Evolutionary conservation across 768 basidiomycete genomes (phyloP).

Genomic region (Mycena vitilis): DNA sequence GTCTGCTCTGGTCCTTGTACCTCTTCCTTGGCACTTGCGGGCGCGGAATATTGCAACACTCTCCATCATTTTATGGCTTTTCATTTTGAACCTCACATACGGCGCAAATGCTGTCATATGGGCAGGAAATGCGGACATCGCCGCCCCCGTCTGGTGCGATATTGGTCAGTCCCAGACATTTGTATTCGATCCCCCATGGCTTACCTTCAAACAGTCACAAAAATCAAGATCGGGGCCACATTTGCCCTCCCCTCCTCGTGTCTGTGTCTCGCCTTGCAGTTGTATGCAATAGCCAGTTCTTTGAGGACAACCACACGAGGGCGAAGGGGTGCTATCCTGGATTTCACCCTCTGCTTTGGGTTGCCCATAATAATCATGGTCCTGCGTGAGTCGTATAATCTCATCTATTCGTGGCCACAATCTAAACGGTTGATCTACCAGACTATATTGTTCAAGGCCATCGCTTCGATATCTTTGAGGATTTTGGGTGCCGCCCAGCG

Average conservation of each 20-base stretch:
- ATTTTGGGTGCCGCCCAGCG: slow-evolving; percentile 60
- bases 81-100: slow-evolving; percentile 59
- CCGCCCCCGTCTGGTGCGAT: slow-evolving; percentile 78
- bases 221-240: slow-evolving; percentile 61
- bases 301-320: slow-evolving; percentile 34
- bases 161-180: slow-evolving; percentile 60
- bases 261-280: slow-evolving; percentile 64
- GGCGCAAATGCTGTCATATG: slow-evolving; percentile 73
- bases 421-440: slow-evolving; percentile 38
- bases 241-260: slow-evolving; percentile 70
- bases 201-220: slow-evolving; percentile 57
- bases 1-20: slow-evolving; percentile 53
- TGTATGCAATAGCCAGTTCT: slow-evolving; percentile 56
- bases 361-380: slow-evolving; percentile 68
- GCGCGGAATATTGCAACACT: slow-evolving; percentile 59
- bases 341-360: slow-evolving; percentile 61
- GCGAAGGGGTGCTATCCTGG: slow-evolving; percentile 46
- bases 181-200: background rate
- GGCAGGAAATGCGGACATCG: slow-evolving; percentile 60
- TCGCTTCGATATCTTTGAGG: slow-evolving; percentile 70
- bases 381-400: slow-evolving; percentile 59
- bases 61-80: slow-evolving; percentile 65
- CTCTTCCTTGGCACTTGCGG: slow-evolving; percentile 49
- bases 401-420: background rate
- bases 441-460: slow-evolving; percentile 70